Conservation (phyloP, 2,329 filamentous ascomycete genomes). For the Furcasterigmium sp. region DNA sequence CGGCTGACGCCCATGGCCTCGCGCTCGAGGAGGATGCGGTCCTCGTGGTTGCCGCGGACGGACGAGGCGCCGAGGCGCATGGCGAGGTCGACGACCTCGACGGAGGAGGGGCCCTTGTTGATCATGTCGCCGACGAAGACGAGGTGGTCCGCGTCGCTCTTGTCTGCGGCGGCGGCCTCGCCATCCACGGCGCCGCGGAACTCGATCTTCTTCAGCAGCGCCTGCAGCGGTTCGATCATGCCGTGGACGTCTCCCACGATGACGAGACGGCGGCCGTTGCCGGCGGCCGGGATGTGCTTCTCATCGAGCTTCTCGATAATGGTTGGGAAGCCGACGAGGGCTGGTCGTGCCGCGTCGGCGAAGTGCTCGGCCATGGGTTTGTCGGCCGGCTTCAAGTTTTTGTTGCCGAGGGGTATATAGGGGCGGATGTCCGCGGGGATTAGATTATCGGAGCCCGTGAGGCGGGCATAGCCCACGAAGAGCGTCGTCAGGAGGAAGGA, state of each 20-base stretch:
- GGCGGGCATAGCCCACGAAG: constrained; percentile 26
- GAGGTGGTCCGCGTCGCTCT: constrained; percentile 58
- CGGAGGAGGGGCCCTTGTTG: constrained; percentile 80
- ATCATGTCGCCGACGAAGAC: constrained; percentile 76
- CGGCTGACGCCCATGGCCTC: constrained; percentile 29
- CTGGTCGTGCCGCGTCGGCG: constrained; percentile 31
- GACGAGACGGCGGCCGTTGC: constrained; percentile 57
- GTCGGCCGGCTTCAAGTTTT: constrained; percentile 17
- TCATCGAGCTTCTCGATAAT: constrained; percentile 19
- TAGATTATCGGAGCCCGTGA: constrained; percentile 16
- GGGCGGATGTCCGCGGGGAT: constrained; percentile 3
- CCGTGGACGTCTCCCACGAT: constrained; percentile 93
- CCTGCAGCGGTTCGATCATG: constrained; percentile 62
- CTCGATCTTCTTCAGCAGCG: constrained; percentile 60
- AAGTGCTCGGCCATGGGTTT: constrained; percentile 29
- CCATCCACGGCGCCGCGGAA: too few species aligned
- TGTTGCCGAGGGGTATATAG: constrained; percentile 8
- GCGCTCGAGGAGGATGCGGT: constrained; percentile 69
- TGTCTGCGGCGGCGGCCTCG: constrained; percentile 7
- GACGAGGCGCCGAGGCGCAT: constrained; percentile 70
- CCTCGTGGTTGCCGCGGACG: constrained; percentile 91
- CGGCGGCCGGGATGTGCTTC: constrained; percentile 22
- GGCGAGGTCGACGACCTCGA: constrained; percentile 70
- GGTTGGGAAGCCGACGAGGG: constrained; percentile 21
- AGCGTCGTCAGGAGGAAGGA: constrained; percentile 27